Evolutionary conservation across 2,329 filamentous ascomycete species (phyloP), one percentile per base, ranked within the genome.

Genomic region (Fusarium sp.): DNA sequence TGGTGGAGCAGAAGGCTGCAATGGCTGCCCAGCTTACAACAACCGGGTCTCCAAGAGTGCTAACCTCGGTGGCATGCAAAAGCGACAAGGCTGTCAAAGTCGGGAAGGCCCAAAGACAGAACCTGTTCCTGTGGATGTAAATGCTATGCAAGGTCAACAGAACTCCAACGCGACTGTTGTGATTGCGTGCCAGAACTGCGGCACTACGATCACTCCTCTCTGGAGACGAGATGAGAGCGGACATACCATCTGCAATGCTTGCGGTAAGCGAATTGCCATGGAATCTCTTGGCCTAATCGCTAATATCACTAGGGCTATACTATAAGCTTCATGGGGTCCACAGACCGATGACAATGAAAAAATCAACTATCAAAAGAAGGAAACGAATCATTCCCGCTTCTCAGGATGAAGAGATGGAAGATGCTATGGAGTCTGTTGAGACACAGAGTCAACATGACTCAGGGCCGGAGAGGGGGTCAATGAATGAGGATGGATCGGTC

Each of bases 191-290:
- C 95, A 98, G 78, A 99, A 99, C 76, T 99, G 96, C 79, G 93
- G 92, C 31, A 99, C 96, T 12, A 98, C 96, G 0, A 95, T 98
- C 59, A 99, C 96, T 43, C 96, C 96, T 13, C 85, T 99, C 13
- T 99, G 96, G 96, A 89, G 96, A 77, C 89, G 96, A 75, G 96
- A 98, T 78, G 95, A 97, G 80, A 91, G 91, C 73, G 96, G 96
- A 2, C 95, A 98, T 82, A 97, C 95, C 6, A 99, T 99, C 70
- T 99, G 96, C 84, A 99, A 99, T 81, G 96, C 96, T 54, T 99
- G 96, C 84, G 96, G 94, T 97, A 87, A 78, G 91, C 88, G 51
- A 13, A 5, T 16, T 13, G n/a, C 13, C 7, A 44, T 46, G 37
- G 44, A 28, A 13, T 30, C 15, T 41, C n/a, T 8, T 30, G 27